Evolutionary conservation across 1,139 yeast species (phyloP), one percentile per base, ranked within the genome.

Genomic region (Candida glucosophila): DNA sequence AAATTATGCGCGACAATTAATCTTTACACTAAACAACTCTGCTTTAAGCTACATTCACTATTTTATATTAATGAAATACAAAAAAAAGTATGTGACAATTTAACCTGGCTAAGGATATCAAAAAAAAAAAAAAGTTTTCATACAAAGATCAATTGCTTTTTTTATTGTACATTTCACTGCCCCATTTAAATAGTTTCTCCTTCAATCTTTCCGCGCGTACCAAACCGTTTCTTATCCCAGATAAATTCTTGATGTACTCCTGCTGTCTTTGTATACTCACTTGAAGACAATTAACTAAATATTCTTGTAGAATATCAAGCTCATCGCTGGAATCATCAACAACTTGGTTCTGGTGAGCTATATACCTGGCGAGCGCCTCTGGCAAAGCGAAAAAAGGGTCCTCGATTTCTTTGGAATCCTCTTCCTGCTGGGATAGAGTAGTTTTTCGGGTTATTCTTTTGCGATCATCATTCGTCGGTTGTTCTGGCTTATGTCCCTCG

Each of bases 221-320:
- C 14, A 88, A 58, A 1, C 88, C 92, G 41, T 68, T 68, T 37
- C 96, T 67, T 23, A 90, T 69, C 22, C 65, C 70, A 14, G 73
- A 61, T 47, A 90, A 60, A 36, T 86, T 81, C 42, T 92, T 69
- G 29, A 86, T 78, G 47, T 80, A 88, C 51, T 90, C 97, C 47
- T 83, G 88, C 43, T 85, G 85, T 45, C 96, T 67, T 53, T 90
- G 97, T 26, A 85, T 61, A 35, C 69, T 59, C 22, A 64, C 68
- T 36, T 64, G 71, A 24, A 64, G 43, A 34, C 59, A 61, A 36
- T 62, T 64, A 25, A 60, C 52, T 34, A 64, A 49, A 24, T 64
- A 70, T 28, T 58, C 66, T 34, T 59, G 55, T n/a, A 59, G 39
- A 11, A 33, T 32, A 6, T 42, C 35, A 20, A 48, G 39, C 29